Evolutionary conservation across 2,329 filamentous ascomycete genomes (phyloP).

Genomic region (Sporothrix humicola): DNA sequence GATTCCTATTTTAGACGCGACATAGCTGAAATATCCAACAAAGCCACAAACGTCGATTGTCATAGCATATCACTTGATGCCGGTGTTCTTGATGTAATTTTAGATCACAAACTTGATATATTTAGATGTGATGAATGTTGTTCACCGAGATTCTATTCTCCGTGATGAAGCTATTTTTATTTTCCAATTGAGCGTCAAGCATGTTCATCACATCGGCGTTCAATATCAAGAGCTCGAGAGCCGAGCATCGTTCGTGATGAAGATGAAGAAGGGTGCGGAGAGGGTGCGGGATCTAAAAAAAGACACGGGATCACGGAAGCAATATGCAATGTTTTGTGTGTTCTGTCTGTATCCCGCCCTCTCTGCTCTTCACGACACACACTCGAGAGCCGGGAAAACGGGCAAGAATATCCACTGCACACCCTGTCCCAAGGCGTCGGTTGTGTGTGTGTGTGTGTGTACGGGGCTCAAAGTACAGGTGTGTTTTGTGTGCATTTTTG

Average conservation of each 20-base stretch:
- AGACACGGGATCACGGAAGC: slow-evolving; percentile 9
- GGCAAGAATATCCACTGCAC: neutral
- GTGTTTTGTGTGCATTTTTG: neutral
- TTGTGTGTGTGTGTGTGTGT: neutral
- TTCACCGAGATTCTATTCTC: neutral
- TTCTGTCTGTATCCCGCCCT: neutral
- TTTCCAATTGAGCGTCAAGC: neutral
- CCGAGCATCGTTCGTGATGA: neutral
- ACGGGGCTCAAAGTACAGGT: no score
- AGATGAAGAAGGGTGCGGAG: no score
- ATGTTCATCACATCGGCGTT: neutral
- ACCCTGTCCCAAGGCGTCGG: slow-evolving; percentile 14
- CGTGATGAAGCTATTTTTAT: slow-evolving; percentile 2
- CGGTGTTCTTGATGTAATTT: no score
- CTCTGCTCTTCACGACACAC: neutral
- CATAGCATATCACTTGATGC: no score
- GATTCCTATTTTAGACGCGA: no score
- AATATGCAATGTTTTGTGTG: no score
- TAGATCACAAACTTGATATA: no score
- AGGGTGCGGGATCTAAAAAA: slow-evolving; percentile 20
- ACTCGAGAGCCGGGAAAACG: neutral
- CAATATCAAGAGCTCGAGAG: neutral
- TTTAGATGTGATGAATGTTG: no score
- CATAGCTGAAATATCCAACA: no score
- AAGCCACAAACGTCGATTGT: no score